Evolutionary conservation across 352 stramenopile genomes (phyloP), one percentile per base, ranked within the genome.

Genomic region (Globisporangium recalcitrans): DNA sequence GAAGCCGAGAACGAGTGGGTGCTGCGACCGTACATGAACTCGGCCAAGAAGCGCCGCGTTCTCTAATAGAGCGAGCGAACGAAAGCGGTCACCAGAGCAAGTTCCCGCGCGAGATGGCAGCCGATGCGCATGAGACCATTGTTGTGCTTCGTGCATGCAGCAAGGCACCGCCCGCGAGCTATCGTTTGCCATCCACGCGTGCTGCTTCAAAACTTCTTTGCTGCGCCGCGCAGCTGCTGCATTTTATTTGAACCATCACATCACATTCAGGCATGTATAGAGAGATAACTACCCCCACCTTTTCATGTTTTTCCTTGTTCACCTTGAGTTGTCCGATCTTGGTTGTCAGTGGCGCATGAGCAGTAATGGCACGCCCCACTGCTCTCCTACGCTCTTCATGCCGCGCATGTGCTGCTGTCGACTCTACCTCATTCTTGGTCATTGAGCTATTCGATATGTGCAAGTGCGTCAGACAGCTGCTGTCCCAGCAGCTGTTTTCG

Each of bases 1-100:
- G 96, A 99, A 64, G 97, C 97, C 4, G 97, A 99, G 70, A 99
- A 97, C 70, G 98, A 99, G 76, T 99, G 98, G 94, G 96, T 99
- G 19, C 78, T 99, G 66, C 91, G 97, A 64, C 97, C 97, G 26
- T 99, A 99, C 84, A 99, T 99, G 86, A 99, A 99, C 82, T 98
- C 96, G n/a, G 94, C 96, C 60, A 98, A 97, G 69, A 99, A 99
- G 77, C 88, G 96, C 55, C 85, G 91, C 62, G 75, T 96, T 24
- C 71, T 98, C 58, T 95, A 87, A 71, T 16, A 58, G 19, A 34
- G 22, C 22, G 34, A 58, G 24, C 31, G 40, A 53, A 22, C 16
- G 14, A 26, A 27, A 55, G 19, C 16, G 38, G 38, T 8, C 13
- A 46, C 16, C 16, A 46, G 16, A 46, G 38, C 27, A 56, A 22